Percentiles rank a stretch among this genome's conserved stretches.
Evolutionary conservation across 2,329 filamentous ascomycete species (phyloP).

Genomic region (Sporothrix phasma): DNA sequence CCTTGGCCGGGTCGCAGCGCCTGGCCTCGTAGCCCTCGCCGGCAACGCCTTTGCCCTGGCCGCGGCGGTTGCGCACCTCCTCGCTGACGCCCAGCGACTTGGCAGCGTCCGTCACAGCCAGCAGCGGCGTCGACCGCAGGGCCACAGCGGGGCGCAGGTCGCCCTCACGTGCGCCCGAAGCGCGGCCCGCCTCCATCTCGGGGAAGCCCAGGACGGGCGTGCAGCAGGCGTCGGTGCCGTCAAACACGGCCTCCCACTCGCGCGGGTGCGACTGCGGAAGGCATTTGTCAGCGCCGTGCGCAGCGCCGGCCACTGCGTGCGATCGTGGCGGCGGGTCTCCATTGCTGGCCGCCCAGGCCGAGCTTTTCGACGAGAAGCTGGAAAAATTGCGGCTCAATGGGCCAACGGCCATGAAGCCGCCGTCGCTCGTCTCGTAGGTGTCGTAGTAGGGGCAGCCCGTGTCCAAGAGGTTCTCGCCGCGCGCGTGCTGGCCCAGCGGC

Average conservation of each 20-base stretch:
- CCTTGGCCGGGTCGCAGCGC: slow-evolving; percentile 57
- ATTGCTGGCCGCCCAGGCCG: slow-evolving; percentile 38
- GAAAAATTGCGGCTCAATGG: slow-evolving; percentile 83
- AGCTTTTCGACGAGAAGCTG: slow-evolving; percentile 56
- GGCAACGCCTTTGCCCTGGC: slow-evolving; percentile 55
- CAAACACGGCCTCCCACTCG: slow-evolving; percentile 82
- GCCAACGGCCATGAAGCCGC: slow-evolving; percentile 76
- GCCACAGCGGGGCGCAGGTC: slow-evolving; percentile 64
- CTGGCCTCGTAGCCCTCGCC: slow-evolving; percentile 57
- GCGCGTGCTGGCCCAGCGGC: slow-evolving; percentile 48
- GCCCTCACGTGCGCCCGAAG: slow-evolving; percentile 37
- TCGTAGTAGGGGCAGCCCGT: slow-evolving; percentile 82
- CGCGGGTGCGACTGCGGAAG: slow-evolving; percentile 61
- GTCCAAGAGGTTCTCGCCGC: slow-evolving; percentile 73
- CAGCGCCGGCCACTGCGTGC: slow-evolving; percentile 57
- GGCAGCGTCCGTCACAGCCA: slow-evolving; percentile 48
- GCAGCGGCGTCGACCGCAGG: slow-evolving; percentile 57
- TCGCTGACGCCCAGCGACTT: slow-evolving; percentile 37
- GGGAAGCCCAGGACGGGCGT: slow-evolving; percentile 72
- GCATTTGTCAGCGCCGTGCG: slow-evolving; percentile 46
- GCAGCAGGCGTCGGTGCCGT: slow-evolving; percentile 84
- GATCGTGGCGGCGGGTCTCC: slow-evolving; percentile 48
- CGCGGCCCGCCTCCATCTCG: slow-evolving; percentile 52
- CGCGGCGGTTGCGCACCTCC: slow-evolving; percentile 28
- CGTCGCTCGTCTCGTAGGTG: slow-evolving; percentile 75